phyloP scores from a whole-genome alignment of 345 rosid genomes.

The Rhodamnia rubescens region DNA sequence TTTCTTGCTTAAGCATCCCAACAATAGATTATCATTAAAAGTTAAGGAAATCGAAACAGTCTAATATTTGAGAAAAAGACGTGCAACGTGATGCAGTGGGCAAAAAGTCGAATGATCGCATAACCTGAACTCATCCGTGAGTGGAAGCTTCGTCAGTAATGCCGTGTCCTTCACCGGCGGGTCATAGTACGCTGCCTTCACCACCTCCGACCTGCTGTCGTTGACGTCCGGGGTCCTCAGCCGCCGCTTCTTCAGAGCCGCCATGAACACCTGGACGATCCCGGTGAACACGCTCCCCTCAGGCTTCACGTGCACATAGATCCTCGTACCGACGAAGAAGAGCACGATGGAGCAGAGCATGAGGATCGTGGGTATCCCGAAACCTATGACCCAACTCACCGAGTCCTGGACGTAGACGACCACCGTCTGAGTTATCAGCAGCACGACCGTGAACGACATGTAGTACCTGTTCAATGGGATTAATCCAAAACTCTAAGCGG shows the following conservation, averaged over 20 bases:
- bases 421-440: slow-evolving; percentile 36
- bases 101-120: neutral
- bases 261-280: slow-evolving; percentile 37
- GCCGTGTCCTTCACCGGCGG: slow-evolving; percentile 34
- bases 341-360: slow-evolving; percentile 42
- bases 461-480: slow-evolving; percentile 16
- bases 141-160: slow-evolving; percentile 32
- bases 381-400: slow-evolving; percentile 70
- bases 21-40: neutral
- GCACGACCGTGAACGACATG: slow-evolving; percentile 43
- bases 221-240: slow-evolving; percentile 9
- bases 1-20: neutral
- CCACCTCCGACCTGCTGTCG: neutral
- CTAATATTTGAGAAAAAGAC: neutral
- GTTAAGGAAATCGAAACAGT: neutral
- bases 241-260: slow-evolving; percentile 42
- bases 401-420: slow-evolving; percentile 68
- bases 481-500: neutral
- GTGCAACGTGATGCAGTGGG: neutral
- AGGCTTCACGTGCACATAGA: slow-evolving; percentile 48
- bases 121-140: slow-evolving; percentile 58
- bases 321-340: slow-evolving; percentile 41
- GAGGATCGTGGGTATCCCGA: slow-evolving; percentile 55
- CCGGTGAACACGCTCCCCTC: slow-evolving; percentile 57
- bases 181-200: slow-evolving; percentile 17